Evolutionary conservation across 2,329 filamentous ascomycete genomes (phyloP).

Genomic region (Fusarium oligoseptatum): DNA sequence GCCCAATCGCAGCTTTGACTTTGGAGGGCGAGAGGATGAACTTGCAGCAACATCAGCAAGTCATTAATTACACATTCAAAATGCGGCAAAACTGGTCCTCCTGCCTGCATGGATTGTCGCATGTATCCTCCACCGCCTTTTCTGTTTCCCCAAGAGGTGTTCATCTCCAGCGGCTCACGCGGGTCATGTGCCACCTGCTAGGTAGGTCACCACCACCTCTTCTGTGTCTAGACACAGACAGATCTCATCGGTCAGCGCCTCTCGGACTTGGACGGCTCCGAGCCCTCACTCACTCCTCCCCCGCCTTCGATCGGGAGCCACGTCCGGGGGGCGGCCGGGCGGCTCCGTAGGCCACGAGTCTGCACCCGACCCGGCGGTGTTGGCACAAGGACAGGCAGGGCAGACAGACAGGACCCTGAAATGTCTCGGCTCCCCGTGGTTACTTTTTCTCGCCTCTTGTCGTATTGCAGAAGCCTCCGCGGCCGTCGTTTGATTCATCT

Average conservation of each 20-base stretch:
- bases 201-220: neutral
- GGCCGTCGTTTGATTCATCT: constrained; percentile 25
- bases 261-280: constrained; percentile 17
- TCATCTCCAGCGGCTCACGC: constrained; percentile 33
- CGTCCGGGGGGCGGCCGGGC: constrained; percentile 8
- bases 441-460: constrained; percentile 16
- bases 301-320: constrained; percentile 1
- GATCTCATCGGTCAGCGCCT: constrained; percentile 15
- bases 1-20: constrained; percentile 21
- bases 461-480: constrained; percentile 21
- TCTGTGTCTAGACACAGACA: neutral
- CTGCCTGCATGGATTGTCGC: constrained; percentile 20
- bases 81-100: constrained; percentile 24
- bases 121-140: constrained; percentile 37
- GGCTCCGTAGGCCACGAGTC: constrained; percentile 14
- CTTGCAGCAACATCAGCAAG: constrained; percentile 12
- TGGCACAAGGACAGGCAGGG: neutral
- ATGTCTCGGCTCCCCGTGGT: constrained; percentile 13
- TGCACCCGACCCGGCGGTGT: neutral
- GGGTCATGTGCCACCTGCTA: constrained; percentile 37
- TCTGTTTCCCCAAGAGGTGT: constrained; percentile 16
- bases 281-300: constrained; percentile 19
- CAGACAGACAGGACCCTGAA: constrained; percentile 5
- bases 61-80: constrained; percentile 6
- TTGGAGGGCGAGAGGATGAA: constrained; percentile 21